These are phyloP conservation scores for Fusarium haematococcum DNA, from an alignment of 2,329 filamentous ascomycete genomes.

Conservation along the genomic window DNA sequence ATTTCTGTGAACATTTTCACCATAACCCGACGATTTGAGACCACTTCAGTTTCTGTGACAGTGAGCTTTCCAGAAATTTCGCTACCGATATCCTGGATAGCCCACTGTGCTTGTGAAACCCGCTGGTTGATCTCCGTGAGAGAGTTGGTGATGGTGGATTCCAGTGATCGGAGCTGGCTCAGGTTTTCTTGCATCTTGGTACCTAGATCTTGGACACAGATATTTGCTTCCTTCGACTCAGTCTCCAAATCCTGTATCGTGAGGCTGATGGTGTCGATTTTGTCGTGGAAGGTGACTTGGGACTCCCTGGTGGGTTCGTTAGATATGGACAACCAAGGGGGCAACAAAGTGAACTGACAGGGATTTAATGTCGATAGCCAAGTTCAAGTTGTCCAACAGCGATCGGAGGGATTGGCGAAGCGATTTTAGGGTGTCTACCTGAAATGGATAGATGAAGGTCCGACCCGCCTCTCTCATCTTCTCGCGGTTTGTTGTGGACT, in stretches of 20 bases:
- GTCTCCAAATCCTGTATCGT: background rate
- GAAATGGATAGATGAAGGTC: background rate
- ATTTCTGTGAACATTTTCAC: background rate
- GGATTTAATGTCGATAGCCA: background rate
- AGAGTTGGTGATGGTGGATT: background rate
- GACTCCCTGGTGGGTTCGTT: background rate
- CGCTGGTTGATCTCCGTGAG: background rate
- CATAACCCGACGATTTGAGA: background rate
- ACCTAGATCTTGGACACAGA: background rate
- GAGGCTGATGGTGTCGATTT: background rate
- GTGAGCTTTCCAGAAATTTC: background rate
- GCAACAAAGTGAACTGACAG: background rate
- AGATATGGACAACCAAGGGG: background rate
- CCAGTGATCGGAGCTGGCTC: background rate
- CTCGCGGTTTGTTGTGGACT: accelerated
- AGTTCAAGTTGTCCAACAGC: background rate
- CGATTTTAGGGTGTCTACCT: background rate
- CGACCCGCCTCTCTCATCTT: background rate
- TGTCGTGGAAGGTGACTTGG: background rate
- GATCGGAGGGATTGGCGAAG: background rate
- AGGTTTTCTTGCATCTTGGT: background rate
- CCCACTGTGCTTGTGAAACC: background rate
- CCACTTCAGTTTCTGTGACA: background rate
- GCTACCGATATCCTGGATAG: background rate
- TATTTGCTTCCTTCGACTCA: background rate